These are phyloP conservation scores for Puccinia novopanici DNA, from an alignment of 1,284 basidiomycete species.

Conservation along the genomic window DNA sequence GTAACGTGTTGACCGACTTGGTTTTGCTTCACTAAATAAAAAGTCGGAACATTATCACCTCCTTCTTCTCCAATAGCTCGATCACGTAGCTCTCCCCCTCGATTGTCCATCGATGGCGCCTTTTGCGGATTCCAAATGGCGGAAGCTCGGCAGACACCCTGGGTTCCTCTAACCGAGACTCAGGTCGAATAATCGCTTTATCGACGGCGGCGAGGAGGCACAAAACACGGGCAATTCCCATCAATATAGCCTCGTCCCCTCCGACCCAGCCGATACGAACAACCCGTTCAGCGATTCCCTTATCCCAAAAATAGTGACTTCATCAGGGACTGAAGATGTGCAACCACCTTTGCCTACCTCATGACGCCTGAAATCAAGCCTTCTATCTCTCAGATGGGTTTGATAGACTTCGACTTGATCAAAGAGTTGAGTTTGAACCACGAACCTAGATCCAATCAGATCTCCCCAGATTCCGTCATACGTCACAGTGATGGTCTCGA, in stretches of 20 bases:
- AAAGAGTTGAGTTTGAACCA: background rate
- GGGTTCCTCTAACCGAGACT: background rate
- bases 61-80: conserved; percentile 1
- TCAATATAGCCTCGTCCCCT: background rate
- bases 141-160: background rate
- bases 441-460: background rate
- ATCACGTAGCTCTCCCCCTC: conserved; percentile 3
- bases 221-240: background rate
- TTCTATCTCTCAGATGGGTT: background rate
- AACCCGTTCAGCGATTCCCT: background rate
- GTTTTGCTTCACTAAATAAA: background rate
- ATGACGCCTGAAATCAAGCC: conserved; percentile 9
- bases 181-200: background rate
- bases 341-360: background rate
- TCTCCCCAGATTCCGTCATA: background rate
- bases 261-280: background rate
- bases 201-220: background rate
- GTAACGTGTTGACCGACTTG: background rate
- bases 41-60: background rate
- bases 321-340: background rate
- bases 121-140: background rate
- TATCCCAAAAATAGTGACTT: background rate
- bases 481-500: too few relatives aligned
- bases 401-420: background rate
- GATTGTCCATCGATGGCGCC: background rate